Conservation (phyloP, 176 grass and related monocot genomes). For the Hyparrhenia diplandra region DNA sequence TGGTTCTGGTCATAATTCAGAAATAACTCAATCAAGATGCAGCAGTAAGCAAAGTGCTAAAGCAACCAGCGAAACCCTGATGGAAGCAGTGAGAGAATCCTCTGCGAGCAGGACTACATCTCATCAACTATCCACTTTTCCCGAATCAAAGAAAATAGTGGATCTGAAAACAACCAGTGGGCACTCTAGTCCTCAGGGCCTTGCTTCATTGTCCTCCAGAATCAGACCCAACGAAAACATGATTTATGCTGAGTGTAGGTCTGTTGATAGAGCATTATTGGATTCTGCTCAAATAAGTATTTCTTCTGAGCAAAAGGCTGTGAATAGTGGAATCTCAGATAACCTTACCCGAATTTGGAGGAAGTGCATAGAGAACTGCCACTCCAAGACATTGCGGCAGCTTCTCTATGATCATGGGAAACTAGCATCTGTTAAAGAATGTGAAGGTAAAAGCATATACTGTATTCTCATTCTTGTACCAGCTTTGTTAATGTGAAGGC, state of each 20-base stretch:
- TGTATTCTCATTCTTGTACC: constrained; percentile 6
- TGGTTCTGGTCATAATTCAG: constrained; percentile 70
- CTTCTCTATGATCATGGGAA: constrained; percentile 75
- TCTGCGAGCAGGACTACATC: constrained; percentile 45
- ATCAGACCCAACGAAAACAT: constrained; percentile 33
- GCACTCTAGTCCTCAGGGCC: constrained; percentile 39
- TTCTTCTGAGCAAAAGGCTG: constrained; percentile 38
- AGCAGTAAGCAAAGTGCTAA: constrained; percentile 63
- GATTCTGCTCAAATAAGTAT: constrained; percentile 46
- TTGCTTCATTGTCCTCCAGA: constrained; percentile 38
- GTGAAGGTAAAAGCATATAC: constrained; percentile 50
- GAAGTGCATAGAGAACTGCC: constrained; percentile 77
- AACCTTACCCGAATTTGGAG: constrained; percentile 74
- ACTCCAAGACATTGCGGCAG: constrained; percentile 74
- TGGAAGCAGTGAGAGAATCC: constrained; percentile 49
- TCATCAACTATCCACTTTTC: constrained; percentile 42
- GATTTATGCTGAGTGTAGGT: constrained; percentile 48
- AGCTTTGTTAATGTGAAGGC: constrained; percentile 9
- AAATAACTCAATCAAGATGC: constrained; percentile 58
- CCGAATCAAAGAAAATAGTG: constrained; percentile 36
- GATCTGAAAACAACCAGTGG: constrained; percentile 43
- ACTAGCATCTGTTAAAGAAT: constrained; percentile 62
- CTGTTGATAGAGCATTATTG: constrained; percentile 45
- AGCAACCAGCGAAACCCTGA: constrained; percentile 39
- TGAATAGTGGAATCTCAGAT: constrained; percentile 39